Conservation (phyloP, 257 asterid species). For the Nicotiana noctiflora region DNA sequence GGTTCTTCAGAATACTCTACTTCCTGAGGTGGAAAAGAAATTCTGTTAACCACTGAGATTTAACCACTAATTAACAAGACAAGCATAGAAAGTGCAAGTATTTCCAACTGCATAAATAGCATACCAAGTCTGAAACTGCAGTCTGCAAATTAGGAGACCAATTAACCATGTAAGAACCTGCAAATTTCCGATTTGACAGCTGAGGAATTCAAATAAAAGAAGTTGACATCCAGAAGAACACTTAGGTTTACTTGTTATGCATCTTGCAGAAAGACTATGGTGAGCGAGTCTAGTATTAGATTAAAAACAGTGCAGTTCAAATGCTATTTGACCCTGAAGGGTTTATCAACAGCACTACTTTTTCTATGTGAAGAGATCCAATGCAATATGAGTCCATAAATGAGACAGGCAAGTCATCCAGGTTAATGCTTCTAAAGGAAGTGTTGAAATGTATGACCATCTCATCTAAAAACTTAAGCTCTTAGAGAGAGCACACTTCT, state of each 20-base stretch:
- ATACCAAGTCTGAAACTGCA: constrained; percentile 95
- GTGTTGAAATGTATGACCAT: too few species aligned
- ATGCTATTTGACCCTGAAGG: neutral
- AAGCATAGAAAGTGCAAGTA: constrained; percentile 5
- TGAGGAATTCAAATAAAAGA: neutral
- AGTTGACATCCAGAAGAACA: neutral
- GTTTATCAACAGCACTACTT: neutral
- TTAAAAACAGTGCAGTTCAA: neutral
- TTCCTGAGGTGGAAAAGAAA: constrained; percentile 44
- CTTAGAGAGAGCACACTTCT: too few species aligned
- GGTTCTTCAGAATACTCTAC: constrained; percentile 98
- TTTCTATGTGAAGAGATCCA: neutral
- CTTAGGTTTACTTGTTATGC: neutral
- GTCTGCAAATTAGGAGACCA: constrained; percentile 99
- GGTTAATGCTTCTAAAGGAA: neutral
- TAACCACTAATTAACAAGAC: constrained; percentile 6
- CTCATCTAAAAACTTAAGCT: too few species aligned
- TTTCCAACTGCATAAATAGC: neutral
- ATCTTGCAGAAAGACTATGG: neutral
- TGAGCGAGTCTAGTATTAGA: neutral
- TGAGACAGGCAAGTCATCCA: neutral
- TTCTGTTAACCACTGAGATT: neutral
- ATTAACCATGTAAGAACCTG: constrained; percentile 98
- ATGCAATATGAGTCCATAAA: neutral
- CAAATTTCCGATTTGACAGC: constrained; percentile 9